Percentiles rank a stretch among this genome's conserved stretches.
These are phyloP conservation scores for Cucumis hystrix DNA, from an alignment of 306 rosid species.

Conservation along the genomic window DNA sequence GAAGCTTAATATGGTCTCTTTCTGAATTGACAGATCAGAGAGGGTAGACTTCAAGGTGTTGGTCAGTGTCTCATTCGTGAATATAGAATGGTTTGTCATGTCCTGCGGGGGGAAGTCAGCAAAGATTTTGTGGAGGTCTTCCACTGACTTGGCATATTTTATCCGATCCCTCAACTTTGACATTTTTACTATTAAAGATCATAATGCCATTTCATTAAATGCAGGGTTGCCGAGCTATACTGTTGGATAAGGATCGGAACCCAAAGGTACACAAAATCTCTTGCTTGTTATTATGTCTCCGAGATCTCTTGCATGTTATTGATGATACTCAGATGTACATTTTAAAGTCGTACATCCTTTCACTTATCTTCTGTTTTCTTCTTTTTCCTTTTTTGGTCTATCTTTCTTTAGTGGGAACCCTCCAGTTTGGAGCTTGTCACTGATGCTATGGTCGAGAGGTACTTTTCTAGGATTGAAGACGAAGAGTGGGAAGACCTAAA, in stretches of 20 bases:
- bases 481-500: slow-evolving; percentile 64
- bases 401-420: slow-evolving; percentile 43
- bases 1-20: not conserved
- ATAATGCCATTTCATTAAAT: slow-evolving; percentile 8
- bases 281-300: not conserved
- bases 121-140: slow-evolving; percentile 79
- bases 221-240: slow-evolving; percentile 95
- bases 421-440: slow-evolving; percentile 43
- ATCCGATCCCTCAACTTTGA: not conserved
- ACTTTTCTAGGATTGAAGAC: slow-evolving; percentile 49
- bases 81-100: slow-evolving; percentile 71
- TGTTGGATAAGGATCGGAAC: slow-evolving; percentile 74
- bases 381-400: not conserved
- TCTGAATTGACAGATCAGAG: slow-evolving; percentile 36
- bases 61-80: slow-evolving; percentile 77
- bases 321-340: not conserved
- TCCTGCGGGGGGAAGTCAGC: slow-evolving; percentile 63
- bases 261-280: slow-evolving; percentile 50
- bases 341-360: not conserved
- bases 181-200: slow-evolving; percentile 9
- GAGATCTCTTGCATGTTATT: not conserved
- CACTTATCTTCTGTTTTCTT: not conserved
- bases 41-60: slow-evolving; percentile 66
- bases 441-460: slow-evolving; percentile 26
- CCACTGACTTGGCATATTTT: not conserved